phyloP scores from a whole-genome alignment of 768 basidiomycete genomes.

The Russula compacta region DNA sequence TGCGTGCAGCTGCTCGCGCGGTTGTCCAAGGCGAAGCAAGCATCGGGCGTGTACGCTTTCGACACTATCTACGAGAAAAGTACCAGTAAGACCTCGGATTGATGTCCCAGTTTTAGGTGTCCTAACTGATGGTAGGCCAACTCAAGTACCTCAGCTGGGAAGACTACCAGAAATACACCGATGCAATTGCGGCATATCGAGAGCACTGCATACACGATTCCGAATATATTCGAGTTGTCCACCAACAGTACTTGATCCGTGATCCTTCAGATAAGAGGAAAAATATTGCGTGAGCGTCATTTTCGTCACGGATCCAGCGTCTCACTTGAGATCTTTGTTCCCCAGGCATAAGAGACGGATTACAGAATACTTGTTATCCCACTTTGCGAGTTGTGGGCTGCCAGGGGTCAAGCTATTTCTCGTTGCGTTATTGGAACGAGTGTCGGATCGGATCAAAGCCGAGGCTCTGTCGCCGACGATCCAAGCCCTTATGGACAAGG shows the following conservation, averaged over 20 bases:
- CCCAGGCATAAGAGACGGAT: slow-evolving; percentile 61
- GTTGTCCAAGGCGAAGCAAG: slow-evolving; percentile 32
- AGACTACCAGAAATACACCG: slow-evolving; percentile 52
- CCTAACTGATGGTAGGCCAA: slow-evolving; percentile 24
- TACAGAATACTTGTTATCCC: slow-evolving; percentile 72
- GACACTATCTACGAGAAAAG: slow-evolving; percentile 62
- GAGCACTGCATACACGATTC: slow-evolving; percentile 55
- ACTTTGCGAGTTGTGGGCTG: slow-evolving; percentile 51
- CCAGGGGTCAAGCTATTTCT: slow-evolving; percentile 43
- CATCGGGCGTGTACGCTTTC: slow-evolving; percentile 56
- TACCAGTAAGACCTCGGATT: slow-evolving; percentile 35
- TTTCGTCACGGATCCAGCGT: background rate
- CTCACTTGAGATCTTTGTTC: background rate
- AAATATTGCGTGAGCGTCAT: slow-evolving; percentile 38
- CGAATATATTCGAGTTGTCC: slow-evolving; percentile 47
- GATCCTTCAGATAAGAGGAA: slow-evolving; percentile 48
- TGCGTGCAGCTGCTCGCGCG: slow-evolving; percentile 43
- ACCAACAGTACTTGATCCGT: slow-evolving; percentile 45
- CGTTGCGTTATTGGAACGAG: slow-evolving; percentile 37
- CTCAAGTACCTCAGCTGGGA: slow-evolving; percentile 64
- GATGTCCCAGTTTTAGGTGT: background rate
- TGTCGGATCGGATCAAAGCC: slow-evolving; percentile 42
- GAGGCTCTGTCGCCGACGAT: slow-evolving; percentile 54
- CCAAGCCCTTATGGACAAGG: slow-evolving; percentile 28
- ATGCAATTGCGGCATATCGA: slow-evolving; percentile 38